phyloP scores from a whole-genome alignment of 768 basidiomycete species.

The Amanita exitialis region DNA sequence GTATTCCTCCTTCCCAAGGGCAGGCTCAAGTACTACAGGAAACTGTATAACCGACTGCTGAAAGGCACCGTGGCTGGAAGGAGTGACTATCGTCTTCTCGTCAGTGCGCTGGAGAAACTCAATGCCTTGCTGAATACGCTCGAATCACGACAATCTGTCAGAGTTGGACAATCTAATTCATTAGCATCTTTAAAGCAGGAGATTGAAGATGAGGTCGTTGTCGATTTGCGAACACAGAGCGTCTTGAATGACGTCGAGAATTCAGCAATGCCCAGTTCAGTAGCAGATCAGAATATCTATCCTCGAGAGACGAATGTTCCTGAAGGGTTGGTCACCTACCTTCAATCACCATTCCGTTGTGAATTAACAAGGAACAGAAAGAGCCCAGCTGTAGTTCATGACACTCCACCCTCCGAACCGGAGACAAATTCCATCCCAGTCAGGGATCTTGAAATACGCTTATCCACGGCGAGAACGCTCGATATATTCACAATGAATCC shows the following conservation, averaged over 20 bases:
- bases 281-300: conserved; percentile 19
- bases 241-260: not conserved
- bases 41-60: conserved; percentile 76
- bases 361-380: not conserved
- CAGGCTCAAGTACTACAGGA: conserved; percentile 86
- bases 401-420: conserved; percentile 6
- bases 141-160: conserved; percentile 46
- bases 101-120: conserved; percentile 73
- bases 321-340: conserved; percentile 48
- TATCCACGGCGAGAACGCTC: conserved; percentile 69
- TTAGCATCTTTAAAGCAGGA: conserved; percentile 18
- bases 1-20: conserved; percentile 81
- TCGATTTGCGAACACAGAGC: conserved; percentile 37
- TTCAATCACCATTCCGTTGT: conserved; percentile 20
- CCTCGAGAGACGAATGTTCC: conserved; percentile 47
- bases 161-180: conserved; percentile 28
- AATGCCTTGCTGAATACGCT: conserved; percentile 61
- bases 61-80: conserved; percentile 81
- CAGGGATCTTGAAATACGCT: conserved; percentile 69
- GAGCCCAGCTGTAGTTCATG: not conserved
- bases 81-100: conserved; percentile 76
- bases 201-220: conserved; percentile 46
- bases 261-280: conserved; percentile 8
- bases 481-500: conserved; percentile 96
- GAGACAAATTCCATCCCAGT: conserved; percentile 51